Evolutionary conservation across 345 rosid genomes (phyloP), one percentile per base, ranked within the genome.

Genomic region (Aethionema arabicum): DNA sequence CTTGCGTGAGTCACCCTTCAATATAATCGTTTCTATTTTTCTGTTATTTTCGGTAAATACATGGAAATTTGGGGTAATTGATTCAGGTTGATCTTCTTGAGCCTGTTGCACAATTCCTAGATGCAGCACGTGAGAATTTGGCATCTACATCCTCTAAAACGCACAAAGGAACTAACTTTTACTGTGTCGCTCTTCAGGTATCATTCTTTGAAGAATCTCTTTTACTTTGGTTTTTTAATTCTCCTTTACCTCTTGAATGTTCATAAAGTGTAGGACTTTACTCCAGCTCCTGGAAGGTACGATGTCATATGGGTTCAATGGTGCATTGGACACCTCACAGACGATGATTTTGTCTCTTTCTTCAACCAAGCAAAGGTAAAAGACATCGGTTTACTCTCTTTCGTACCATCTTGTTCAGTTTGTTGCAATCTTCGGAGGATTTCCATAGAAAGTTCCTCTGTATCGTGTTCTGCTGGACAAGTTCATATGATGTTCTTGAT

Each of bases 221-320:
- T 44, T 9, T 37, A 38, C 16, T 31, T 56, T 69, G 32, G 29
- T 51, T 9, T 32, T 48, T 0, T 2, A 32, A 16, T 63, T 63
- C 32, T 33, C 1, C 12, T 12, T 49, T 7, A 52, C 15, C 6
- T 63, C 32, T 21, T 52, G 32, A 61, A 44, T 41, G 49, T 31
- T 21, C 27, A 42, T 49, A 8, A n/a, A 45, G 7, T 54, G 40
- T 55, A 93, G 99, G 97, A 93, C 59, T 90, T 93, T 70, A 87
- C 89, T 5, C 99, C 97, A 56, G 78, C 70, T 36, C 59, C 80
- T 11, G 85, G 77, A 69, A 82, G 85, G 59, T 93, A 93, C 37
- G 88, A 90, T 82, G 92, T 90, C 35, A 93, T 90, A 69, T 93
- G 99, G 97, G 69, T 93, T 67, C 97, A 93, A 40, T 93, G 99